Conservation (phyloP, 768 basidiomycete species). For the Amanita phalloides region DNA sequence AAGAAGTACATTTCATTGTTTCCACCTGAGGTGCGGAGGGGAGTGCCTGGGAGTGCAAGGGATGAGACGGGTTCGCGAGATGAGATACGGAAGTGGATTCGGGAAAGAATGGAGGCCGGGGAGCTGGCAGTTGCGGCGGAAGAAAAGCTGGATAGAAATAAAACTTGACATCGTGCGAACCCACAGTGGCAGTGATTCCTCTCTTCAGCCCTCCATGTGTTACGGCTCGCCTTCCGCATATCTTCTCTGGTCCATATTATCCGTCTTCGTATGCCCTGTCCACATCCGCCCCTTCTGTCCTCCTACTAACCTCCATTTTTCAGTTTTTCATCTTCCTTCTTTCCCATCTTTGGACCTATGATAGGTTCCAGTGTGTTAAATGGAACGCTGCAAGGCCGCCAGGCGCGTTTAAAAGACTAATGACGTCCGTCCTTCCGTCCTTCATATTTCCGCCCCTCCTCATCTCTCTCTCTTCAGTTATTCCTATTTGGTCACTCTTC, state of each 20-base stretch:
- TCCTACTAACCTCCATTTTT: not conserved
- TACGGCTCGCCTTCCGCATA: constrained; percentile 65
- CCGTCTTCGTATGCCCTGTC: constrained; percentile 44
- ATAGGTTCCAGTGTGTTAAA: constrained; percentile 61
- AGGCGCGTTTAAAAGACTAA: constrained; percentile 79
- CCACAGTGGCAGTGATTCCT: constrained; percentile 10
- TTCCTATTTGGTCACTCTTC: constrained; percentile 67
- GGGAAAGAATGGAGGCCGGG: constrained; percentile 47
- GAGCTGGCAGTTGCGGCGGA: constrained; percentile 57
- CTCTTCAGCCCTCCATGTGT: constrained; percentile 35
- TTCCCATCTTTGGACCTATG: constrained; percentile 74
- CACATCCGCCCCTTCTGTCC: constrained; percentile 2
- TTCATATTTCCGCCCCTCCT: constrained; percentile 6
- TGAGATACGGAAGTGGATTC: constrained; percentile 49
- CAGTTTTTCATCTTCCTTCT: constrained; percentile 63
- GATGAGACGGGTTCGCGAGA: constrained; percentile 40
- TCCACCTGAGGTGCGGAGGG: constrained; percentile 51
- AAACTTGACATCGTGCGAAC: constrained; percentile 6
- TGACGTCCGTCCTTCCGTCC: constrained; percentile 56
- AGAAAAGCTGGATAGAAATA: constrained; percentile 14
- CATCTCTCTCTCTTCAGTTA: constrained; percentile 34
- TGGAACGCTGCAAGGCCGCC: constrained; percentile 72
- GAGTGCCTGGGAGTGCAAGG: constrained; percentile 14
- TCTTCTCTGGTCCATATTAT: constrained; percentile 67
- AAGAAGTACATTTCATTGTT: constrained; percentile 89